These are phyloP conservation scores for Amphirosellinia nigrospora DNA, from an alignment of 495 filamentous ascomycete genomes.

Conservation along the genomic window DNA sequence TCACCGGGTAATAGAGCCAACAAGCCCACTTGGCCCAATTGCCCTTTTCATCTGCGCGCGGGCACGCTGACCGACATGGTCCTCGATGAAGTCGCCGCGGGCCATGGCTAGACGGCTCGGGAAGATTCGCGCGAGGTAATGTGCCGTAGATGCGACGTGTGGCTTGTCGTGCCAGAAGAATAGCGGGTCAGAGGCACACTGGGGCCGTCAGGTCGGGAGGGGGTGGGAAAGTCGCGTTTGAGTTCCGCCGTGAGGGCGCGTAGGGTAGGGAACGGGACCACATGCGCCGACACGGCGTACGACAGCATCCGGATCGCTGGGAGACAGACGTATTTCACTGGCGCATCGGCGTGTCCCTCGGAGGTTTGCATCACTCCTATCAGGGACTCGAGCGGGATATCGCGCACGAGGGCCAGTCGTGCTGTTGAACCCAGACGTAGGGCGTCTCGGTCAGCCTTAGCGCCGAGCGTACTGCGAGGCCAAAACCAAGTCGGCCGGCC, in stretches of 20 bases:
- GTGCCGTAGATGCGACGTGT: constrained; percentile 49
- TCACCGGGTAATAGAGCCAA: constrained; percentile 54
- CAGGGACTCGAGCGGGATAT: constrained; percentile 46
- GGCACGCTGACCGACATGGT: constrained; percentile 52
- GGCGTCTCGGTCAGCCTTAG: constrained; percentile 48
- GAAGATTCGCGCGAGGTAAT: constrained; percentile 52
- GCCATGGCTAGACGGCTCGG: constrained; percentile 46
- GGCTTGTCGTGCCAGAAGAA: constrained; percentile 61
- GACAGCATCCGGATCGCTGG: constrained; percentile 50
- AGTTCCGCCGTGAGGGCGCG: constrained; percentile 44
- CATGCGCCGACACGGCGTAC: constrained; percentile 51
- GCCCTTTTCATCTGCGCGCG: constrained; percentile 55
- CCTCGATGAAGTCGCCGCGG: constrained; percentile 55
- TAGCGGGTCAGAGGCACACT: constrained; percentile 50
- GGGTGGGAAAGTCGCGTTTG: constrained; percentile 40
- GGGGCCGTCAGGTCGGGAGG: not conserved
- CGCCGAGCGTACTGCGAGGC: constrained; percentile 51
- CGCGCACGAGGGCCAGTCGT: constrained; percentile 52
- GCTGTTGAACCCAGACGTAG: constrained; percentile 58
- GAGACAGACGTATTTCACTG: constrained; percentile 50
- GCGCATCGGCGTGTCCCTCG: constrained; percentile 27
- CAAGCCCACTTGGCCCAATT: constrained; percentile 53
- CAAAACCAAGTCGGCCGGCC: constrained; percentile 50
- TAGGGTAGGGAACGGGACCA: constrained; percentile 44
- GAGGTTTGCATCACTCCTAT: constrained; percentile 48